These are phyloP conservation scores for Phaeosphaeriaceae sp. DNA, from an alignment of 2,329 filamentous ascomycete species.

Conservation along the genomic window DNA sequence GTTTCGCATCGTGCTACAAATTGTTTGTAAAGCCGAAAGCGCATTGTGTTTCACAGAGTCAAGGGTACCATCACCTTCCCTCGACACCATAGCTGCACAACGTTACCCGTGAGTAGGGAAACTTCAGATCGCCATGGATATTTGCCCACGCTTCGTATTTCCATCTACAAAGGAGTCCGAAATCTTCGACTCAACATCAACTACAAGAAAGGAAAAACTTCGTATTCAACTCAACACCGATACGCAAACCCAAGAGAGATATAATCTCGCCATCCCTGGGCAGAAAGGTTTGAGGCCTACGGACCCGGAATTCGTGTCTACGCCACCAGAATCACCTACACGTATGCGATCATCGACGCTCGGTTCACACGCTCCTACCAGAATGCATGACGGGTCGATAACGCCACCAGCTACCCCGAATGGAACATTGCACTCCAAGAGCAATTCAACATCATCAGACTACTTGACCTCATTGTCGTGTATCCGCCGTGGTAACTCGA, in stretches of 20 bases:
- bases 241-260: conserved; percentile 7
- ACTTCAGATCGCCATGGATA: conserved; percentile 17
- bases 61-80: conserved; percentile 13
- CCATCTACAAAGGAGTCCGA: conserved; percentile 6
- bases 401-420: conserved; percentile 42
- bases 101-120: conserved; percentile 5
- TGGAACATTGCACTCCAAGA: conserved; percentile 24
- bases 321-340: conserved; percentile 37
- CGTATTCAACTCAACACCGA: conserved; percentile 19
- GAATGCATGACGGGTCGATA: conserved; percentile 23
- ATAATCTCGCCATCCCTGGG: conserved; percentile 12
- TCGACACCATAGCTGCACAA: conserved; percentile 12
- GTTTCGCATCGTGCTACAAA: conserved; percentile 13
- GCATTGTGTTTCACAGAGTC: conserved; percentile 23
- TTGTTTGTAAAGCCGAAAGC: conserved; percentile 16
- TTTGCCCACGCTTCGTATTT: conserved; percentile 11
- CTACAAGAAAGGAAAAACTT: conserved; percentile 14
- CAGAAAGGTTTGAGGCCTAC: conserved; percentile 5
- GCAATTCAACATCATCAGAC: conserved; percentile 26
- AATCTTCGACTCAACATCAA: conserved; percentile 1
- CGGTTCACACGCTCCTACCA: conserved; percentile 13
- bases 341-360: conserved; percentile 24
- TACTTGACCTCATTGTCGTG: conserved; percentile 23
- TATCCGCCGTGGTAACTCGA: conserved; percentile 29
- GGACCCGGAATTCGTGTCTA: conserved; percentile 19